A percentile compares a stretch with the other conserved stretches of the same genome.
These are phyloP conservation scores for Pseudogymnoascus sp. DNA, from an alignment of 2,329 filamentous ascomycete species.

Conservation along the genomic window DNA sequence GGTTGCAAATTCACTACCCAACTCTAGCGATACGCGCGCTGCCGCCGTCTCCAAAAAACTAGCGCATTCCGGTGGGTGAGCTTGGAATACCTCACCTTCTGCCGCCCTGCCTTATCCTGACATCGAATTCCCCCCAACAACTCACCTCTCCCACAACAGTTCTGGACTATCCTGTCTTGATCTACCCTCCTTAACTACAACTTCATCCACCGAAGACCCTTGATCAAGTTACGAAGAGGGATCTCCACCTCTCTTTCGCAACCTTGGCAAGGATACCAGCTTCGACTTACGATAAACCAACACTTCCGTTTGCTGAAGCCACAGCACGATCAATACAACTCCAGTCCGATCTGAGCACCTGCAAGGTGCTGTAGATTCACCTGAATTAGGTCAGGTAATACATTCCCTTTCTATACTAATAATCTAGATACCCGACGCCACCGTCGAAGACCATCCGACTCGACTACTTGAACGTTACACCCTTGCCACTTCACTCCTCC, in stretches of 20 bases:
- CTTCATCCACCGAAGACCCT: slow-evolving; percentile 10
- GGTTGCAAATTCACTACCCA: neutral
- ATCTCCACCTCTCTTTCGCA: slow-evolving; percentile 27
- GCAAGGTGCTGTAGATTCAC: slow-evolving; percentile 1
- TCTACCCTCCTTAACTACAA: neutral
- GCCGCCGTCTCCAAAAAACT: slow-evolving; percentile 8
- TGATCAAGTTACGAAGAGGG: slow-evolving; percentile 26
- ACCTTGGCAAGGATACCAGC: slow-evolving; percentile 6
- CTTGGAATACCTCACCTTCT: slow-evolving; percentile 10
- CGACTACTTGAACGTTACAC: neutral
- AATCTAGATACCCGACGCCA: neutral
- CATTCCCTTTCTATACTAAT: slow-evolving; percentile 2
- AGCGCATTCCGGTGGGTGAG: slow-evolving; percentile 3
- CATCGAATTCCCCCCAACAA: neutral
- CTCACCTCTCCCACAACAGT: neutral
- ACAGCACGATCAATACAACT: neutral
- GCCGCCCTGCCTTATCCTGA: neutral
- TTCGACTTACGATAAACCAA: slow-evolving; percentile 11
- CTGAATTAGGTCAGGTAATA: slow-evolving; percentile 5
- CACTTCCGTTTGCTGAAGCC: slow-evolving; percentile 9
- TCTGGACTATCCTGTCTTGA: neutral
- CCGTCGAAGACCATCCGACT: neutral
- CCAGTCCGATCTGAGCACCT: neutral
- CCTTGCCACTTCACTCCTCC: slow-evolving; percentile 5
- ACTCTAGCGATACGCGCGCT: slow-evolving; percentile 9